Percentiles rank a stretch among this genome's conserved stretches.
Evolutionary conservation across 768 basidiomycete species (phyloP).

Genomic region (Austroboletus eburneus): DNA sequence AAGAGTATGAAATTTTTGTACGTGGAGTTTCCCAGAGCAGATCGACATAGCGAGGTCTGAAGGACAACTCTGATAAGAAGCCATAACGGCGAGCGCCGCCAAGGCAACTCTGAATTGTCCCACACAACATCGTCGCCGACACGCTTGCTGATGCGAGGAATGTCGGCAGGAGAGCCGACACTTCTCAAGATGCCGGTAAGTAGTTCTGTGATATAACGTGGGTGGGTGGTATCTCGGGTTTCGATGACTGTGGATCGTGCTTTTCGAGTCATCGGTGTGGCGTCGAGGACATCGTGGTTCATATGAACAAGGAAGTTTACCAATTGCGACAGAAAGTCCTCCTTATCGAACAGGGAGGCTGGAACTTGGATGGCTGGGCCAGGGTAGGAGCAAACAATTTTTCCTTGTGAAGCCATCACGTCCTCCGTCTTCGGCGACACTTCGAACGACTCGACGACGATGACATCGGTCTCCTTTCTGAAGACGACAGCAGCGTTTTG

Average conservation of each 20-base stretch:
- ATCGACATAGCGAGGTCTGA: conserved; percentile 31
- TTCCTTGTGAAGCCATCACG: background rate
- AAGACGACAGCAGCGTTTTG: conserved; percentile 42
- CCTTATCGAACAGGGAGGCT: background rate
- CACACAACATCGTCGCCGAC: conserved; percentile 32
- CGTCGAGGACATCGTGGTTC: conserved; percentile 30
- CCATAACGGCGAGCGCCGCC: conserved; percentile 49
- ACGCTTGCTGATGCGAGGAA: conserved; percentile 35
- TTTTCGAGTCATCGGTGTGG: conserved; percentile 17
- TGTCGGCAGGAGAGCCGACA: conserved; percentile 16
- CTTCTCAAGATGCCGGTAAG: conserved; percentile 42
- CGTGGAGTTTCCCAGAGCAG: conserved; percentile 5
- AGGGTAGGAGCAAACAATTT: background rate
- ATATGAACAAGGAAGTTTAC: conserved; percentile 33
- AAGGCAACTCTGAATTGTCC: conserved; percentile 34
- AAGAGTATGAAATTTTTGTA: conserved; percentile 33
- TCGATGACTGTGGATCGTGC: background rate
- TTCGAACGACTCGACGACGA: conserved; percentile 39
- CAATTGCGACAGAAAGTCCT: conserved; percentile 31
- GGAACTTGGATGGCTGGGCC: background rate
- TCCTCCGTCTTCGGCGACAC: conserved; percentile 30
- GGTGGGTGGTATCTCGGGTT: background rate
- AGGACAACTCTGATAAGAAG: conserved; percentile 42
- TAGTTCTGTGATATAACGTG: conserved; percentile 22
- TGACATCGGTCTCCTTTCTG: background rate